Conservation (phyloP, 2,329 filamentous ascomycete species). For the Dendryphion nanum region DNA sequence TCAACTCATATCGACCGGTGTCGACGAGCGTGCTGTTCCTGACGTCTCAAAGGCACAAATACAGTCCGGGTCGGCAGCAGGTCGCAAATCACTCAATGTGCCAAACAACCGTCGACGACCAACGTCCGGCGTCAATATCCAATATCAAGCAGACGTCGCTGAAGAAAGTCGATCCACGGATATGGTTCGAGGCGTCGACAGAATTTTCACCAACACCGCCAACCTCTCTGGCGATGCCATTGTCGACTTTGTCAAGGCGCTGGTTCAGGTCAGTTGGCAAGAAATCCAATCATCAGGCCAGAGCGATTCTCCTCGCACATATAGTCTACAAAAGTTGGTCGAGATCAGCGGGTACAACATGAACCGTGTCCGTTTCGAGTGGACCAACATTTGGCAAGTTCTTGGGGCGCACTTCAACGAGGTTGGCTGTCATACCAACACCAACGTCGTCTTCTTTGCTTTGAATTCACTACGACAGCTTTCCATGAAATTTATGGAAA, state of each 20-base stretch:
- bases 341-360: constrained; percentile 99
- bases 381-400: constrained; percentile 96
- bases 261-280: constrained; percentile 97
- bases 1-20: constrained; percentile 90
- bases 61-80: constrained; percentile 55
- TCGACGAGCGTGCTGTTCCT: constrained; percentile 87
- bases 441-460: constrained; percentile 95
- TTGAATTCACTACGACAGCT: constrained; percentile 92
- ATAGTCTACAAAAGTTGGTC: constrained; percentile 95
- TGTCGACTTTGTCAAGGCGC: constrained; percentile 85
- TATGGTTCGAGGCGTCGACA: constrained; percentile 87
- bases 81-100: constrained; percentile 67
- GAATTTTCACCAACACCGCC: constrained; percentile 95
- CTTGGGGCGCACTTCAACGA: constrained; percentile 98
- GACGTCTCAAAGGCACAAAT: constrained; percentile 80
- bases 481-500: constrained; percentile 98
- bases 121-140: constrained; percentile 44
- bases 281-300: constrained; percentile 97
- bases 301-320: constrained; percentile 92
- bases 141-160: constrained; percentile 75
- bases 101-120: constrained; percentile 51
- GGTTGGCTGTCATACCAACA: constrained; percentile 95
- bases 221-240: constrained; percentile 92
- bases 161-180: constrained; percentile 90
- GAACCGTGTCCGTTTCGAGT: constrained; percentile 96